Conservation (phyloP, 2,329 filamentous ascomycete genomes). For the Phaeosphaeriaceae sp. region DNA sequence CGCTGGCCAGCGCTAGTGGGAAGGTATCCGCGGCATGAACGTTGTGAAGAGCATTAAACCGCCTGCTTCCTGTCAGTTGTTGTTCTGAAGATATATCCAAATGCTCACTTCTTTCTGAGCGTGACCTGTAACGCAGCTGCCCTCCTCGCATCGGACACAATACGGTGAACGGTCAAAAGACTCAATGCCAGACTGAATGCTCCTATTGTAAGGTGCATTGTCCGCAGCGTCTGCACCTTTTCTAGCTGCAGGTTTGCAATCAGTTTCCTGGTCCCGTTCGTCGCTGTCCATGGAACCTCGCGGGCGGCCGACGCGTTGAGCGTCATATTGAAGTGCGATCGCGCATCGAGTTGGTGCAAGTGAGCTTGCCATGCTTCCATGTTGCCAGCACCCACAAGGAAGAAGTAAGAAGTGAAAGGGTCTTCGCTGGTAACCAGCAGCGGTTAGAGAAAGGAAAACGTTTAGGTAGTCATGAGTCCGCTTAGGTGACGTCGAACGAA, state of each 20-base stretch:
- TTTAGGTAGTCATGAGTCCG: constrained; percentile 48
- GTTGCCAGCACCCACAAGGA: constrained; percentile 37
- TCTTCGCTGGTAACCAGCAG: constrained; percentile 50
- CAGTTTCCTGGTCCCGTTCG: constrained; percentile 38
- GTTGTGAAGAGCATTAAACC: constrained; percentile 44
- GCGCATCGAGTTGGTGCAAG: constrained; percentile 40
- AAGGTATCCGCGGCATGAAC: constrained; percentile 51
- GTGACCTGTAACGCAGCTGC: constrained; percentile 40
- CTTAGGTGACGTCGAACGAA: constrained; percentile 42
- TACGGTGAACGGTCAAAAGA: constrained; percentile 44
- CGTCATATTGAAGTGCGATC: constrained; percentile 49
- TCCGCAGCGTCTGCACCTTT: constrained; percentile 48
- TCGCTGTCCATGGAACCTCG: constrained; percentile 38
- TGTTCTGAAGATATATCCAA: background rate
- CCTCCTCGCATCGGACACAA: constrained; percentile 48
- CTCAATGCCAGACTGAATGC: constrained; percentile 47
- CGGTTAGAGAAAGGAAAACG: constrained; percentile 42
- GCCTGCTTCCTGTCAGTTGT: constrained; percentile 32
- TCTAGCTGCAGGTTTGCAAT: constrained; percentile 46
- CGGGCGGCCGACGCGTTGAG: constrained; percentile 40
- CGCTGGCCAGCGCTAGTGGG: constrained; percentile 48
- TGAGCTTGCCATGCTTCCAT: constrained; percentile 47
- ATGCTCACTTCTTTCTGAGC: constrained; percentile 41
- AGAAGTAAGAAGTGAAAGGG: constrained; percentile 38
- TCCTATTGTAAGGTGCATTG: constrained; percentile 49